phyloP scores from a whole-genome alignment of 2,329 filamentous ascomycete species.

The Aurifilum marmelostoma region DNA sequence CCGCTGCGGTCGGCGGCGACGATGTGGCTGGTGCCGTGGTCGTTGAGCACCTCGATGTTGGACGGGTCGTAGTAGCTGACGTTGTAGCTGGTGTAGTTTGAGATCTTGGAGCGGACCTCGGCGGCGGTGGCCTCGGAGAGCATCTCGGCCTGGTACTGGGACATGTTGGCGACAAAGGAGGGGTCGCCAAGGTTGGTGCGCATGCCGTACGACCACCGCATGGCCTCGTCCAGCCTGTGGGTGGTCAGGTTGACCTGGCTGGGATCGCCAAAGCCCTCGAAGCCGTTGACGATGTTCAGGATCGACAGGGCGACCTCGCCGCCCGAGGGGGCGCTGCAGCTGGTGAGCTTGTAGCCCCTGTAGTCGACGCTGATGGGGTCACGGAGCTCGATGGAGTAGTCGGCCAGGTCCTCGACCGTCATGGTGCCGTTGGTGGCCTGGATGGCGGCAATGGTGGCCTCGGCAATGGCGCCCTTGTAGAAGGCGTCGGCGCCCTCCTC shows the following conservation, averaged over 20 bases:
- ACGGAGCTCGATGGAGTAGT: conserved; percentile 71
- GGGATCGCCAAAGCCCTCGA: conserved; percentile 63
- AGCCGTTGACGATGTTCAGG: conserved; percentile 76
- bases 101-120: conserved; percentile 52
- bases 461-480: conserved; percentile 70
- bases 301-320: conserved; percentile 73
- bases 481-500: conserved; percentile 67
- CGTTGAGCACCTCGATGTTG: conserved; percentile 54
- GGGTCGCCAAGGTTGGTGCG: conserved; percentile 78
- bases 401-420: conserved; percentile 71
- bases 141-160: conserved; percentile 63
- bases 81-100: conserved; percentile 43
- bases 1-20: conserved; percentile 71
- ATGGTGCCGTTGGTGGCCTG: conserved; percentile 71
- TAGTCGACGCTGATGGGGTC: conserved; percentile 65
- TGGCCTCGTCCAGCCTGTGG: conserved; percentile 81
- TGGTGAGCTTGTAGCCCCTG: conserved; percentile 70
- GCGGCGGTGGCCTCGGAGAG: conserved; percentile 66
- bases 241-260: conserved; percentile 63
- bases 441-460: conserved; percentile 70
- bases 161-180: conserved; percentile 62
- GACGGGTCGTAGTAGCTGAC: conserved; percentile 49
- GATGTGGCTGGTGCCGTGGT: conserved; percentile 70
- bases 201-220: conserved; percentile 79
- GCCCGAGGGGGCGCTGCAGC: conserved; percentile 71